Conservation (phyloP, 108 stramenopile genomes). For the Schizochytrium sp. region DNA sequence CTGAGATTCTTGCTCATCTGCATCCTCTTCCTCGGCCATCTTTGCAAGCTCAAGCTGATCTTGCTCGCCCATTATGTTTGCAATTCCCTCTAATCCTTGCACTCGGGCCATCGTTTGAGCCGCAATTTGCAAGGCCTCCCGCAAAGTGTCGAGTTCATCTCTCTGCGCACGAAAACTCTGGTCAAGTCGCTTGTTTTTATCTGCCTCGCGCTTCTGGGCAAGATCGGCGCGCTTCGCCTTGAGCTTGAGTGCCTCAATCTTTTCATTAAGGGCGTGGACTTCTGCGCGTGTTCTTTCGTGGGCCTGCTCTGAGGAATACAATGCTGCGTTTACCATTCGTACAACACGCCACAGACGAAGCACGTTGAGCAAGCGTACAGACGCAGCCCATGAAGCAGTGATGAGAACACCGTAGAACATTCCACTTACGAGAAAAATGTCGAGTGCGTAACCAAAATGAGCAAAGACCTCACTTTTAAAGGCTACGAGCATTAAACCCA, state of each 20-base stretch:
- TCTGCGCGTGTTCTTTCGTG: neutral
- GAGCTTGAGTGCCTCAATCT: slow-evolving; percentile 28
- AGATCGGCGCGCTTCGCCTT: slow-evolving; percentile 9
- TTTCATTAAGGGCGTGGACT: neutral
- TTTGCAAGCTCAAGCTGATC: slow-evolving; percentile 44
- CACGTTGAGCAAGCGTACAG: slow-evolving; percentile 3
- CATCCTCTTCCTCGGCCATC: neutral
- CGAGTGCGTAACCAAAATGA: slow-evolving; percentile 43
- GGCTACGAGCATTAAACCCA: slow-evolving; percentile 7
- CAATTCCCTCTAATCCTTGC: slow-evolving; percentile 37
- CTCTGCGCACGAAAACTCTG: slow-evolving; percentile 46
- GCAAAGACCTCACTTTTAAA: neutral
- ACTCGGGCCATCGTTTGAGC: slow-evolving; percentile 55
- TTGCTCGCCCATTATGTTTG: slow-evolving; percentile 51
- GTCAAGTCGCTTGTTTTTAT: slow-evolving; percentile 51
- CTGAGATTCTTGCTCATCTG: neutral
- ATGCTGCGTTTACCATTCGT: slow-evolving; percentile 46
- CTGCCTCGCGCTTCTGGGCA: slow-evolving; percentile 19
- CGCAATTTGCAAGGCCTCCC: slow-evolving; percentile 50
- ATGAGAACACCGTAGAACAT: slow-evolving; percentile 48
- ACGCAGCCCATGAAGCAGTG: neutral
- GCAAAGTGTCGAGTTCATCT: slow-evolving; percentile 53
- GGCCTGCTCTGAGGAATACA: neutral
- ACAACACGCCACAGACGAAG: slow-evolving; percentile 33
- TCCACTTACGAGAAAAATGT: slow-evolving; percentile 7